Conservation (phyloP, 345 rosid genomes). For the Citrus australasica region DNA sequence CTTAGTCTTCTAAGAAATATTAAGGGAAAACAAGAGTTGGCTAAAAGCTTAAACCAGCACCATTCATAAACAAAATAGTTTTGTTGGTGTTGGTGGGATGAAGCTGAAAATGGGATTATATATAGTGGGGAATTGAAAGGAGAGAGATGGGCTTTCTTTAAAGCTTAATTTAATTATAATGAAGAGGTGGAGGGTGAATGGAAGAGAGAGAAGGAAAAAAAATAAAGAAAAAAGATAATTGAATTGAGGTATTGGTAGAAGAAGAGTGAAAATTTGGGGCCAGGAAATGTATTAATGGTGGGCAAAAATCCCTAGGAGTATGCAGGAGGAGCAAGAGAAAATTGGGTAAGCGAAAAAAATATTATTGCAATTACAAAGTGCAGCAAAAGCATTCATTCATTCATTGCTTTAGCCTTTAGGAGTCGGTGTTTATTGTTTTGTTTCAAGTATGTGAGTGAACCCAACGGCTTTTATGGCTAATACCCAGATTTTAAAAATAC, state of each 20-base stretch:
- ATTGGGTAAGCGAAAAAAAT: too few species aligned
- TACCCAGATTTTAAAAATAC: slow-evolving; percentile 21
- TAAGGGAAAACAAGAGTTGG: not conserved
- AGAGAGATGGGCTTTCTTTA: slow-evolving; percentile 53
- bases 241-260: slow-evolving; percentile 54
- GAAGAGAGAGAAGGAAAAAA: slow-evolving; percentile 27
- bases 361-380: slow-evolving; percentile 21
- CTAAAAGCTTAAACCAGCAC: slow-evolving; percentile 3
- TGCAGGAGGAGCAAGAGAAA: slow-evolving; percentile 16
- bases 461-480: slow-evolving; percentile 53
- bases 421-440: slow-evolving; percentile 28
- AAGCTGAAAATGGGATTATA: slow-evolving; percentile 49
- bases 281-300: slow-evolving; percentile 50
- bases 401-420: slow-evolving; percentile 43
- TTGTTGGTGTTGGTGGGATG: slow-evolving; percentile 13
- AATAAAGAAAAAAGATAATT: slow-evolving; percentile 27
- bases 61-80: not conserved
- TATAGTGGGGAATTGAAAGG: slow-evolving; percentile 30
- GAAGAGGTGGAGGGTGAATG: slow-evolving; percentile 49
- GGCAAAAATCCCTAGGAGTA: slow-evolving; percentile 37
- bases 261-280: slow-evolving; percentile 50
- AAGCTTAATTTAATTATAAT: slow-evolving; percentile 70
- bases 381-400: slow-evolving; percentile 31
- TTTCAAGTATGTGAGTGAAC: slow-evolving; percentile 1
- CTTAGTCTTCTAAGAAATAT: too few species aligned